Evolutionary conservation across 139 green algal species (phyloP), one percentile per base, ranked within the genome.

Genomic region (Auxenochlorella pyrenoidosa): DNA sequence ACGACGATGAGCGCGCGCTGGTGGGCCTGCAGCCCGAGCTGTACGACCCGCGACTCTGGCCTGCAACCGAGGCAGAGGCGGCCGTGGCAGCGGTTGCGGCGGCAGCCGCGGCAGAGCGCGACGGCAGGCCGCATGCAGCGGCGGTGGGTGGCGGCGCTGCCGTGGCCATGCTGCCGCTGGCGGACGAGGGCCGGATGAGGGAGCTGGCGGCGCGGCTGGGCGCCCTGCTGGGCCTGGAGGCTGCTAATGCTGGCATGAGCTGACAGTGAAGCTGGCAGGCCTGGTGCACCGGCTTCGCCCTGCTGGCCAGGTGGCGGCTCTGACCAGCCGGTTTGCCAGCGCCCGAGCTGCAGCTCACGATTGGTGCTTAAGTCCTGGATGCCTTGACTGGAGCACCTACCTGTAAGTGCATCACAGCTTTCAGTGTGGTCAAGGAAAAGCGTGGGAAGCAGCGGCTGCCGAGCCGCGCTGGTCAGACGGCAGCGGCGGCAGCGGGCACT

Each of bases 11-110:
- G 13, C 79, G 91, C 40, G 43, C 82, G 80, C 60, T 84, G 18
- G 85, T 96, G 66, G 90, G 91, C 26, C 88, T 97, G 32, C 44
- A 43, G 15, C 58, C 73, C 32, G 88, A 87, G 19, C 83, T 36
- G 43, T 91, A 91, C 54, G 77, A 85, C 28, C 18, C 43, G 2
- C 36, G 44, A 6, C 47, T 86, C 6, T 88, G 82, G 88, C 34
- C 51, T 30, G 38, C 63, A 10, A 76, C 40, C 0, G 40, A 65
- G 18, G 59, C 59, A 43, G 41, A 63, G 28, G 63, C 24, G 12
- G 84, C 58, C 22, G 59, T 32, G 4, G 59, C 75, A 68, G 83
- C 83, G 51, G n/a, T 54, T 4, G 59, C 34, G 34, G 58, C 58
- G 13, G 79, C 79, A 16, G 63, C 26, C 15, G 40, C 32, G 28